These are phyloP conservation scores for Fusarium buharicum DNA, from an alignment of 2,329 filamentous ascomycete species.

Conservation along the genomic window DNA sequence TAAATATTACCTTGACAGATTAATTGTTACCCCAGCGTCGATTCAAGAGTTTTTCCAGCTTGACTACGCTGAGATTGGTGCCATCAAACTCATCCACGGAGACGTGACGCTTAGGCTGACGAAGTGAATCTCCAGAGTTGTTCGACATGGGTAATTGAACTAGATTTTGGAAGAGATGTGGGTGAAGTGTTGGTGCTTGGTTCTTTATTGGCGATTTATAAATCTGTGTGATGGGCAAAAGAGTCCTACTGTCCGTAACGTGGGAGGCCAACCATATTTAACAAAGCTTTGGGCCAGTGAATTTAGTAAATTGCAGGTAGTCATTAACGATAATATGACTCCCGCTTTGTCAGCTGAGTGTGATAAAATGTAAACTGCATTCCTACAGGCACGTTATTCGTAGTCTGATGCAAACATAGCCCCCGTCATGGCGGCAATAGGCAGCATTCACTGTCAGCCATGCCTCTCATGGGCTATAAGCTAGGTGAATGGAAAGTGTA, in stretches of 20 bases:
- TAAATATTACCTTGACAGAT: not conserved
- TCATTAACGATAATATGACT: too few species aligned
- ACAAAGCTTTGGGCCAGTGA: too few species aligned
- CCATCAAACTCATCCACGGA: not conserved
- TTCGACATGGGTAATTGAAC: not conserved
- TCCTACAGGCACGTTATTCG: not conserved
- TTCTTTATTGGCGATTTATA: too few species aligned
- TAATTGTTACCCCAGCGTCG: conserved; percentile 1
- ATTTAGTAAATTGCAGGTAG: too few species aligned
- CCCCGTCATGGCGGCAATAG: not conserved
- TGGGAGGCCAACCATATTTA: too few species aligned
- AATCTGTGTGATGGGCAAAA: too few species aligned
- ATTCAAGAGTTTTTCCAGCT: not conserved
- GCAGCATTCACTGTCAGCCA: not conserved
- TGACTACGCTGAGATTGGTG: not conserved
- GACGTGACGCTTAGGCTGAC: not conserved
- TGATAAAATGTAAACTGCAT: not conserved
- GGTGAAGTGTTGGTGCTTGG: not conserved
- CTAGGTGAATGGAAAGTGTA: not conserved
- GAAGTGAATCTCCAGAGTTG: not conserved
- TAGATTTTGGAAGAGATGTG: too few species aligned
- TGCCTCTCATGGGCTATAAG: not conserved
- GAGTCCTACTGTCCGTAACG: too few species aligned
- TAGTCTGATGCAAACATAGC: not conserved
- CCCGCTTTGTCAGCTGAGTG: not conserved